Evolutionary conservation across 176 grass and related monocot genomes (phyloP).

Genomic region (Eleusine indica): DNA sequence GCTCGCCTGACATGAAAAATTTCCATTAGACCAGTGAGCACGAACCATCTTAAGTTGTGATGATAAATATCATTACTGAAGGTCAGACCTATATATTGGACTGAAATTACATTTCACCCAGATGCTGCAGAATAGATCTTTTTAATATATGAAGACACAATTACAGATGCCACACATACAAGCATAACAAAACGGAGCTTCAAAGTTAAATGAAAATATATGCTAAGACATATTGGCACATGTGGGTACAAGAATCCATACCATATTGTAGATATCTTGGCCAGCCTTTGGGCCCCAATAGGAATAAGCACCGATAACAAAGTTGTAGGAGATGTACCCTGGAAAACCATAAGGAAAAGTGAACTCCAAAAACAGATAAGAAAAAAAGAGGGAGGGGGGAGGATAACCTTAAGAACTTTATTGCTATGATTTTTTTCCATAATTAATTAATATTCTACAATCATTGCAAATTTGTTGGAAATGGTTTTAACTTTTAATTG

Average conservation of each 20-base stretch:
- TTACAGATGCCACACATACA: conserved; percentile 1
- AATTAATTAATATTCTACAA: background rate
- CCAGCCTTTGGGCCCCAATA: conserved; percentile 99
- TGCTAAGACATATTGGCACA: background rate
- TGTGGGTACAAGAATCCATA: conserved; percentile 49
- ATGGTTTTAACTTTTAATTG: background rate
- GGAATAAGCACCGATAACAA: conserved; percentile 98
- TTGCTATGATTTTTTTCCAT: background rate
- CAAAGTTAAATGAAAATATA: conserved; percentile 22
- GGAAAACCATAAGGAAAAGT: conserved; percentile 31
- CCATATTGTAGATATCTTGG: conserved; percentile 91
- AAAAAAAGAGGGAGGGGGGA: background rate
- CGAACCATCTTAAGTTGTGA: conserved; percentile 4
- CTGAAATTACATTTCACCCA: background rate
- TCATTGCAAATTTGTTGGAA: background rate
- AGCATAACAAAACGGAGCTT: background rate
- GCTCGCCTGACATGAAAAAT: conserved; percentile 68
- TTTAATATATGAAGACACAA: conserved; percentile 20
- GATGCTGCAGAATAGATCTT: background rate
- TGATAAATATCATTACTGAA: background rate
- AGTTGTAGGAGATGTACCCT: conserved; percentile 98
- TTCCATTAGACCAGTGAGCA: conserved; percentile 26
- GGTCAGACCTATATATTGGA: conserved; percentile 28
- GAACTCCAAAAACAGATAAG: conserved; percentile 14
- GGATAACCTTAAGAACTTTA: conserved; percentile 15